phyloP scores from a whole-genome alignment of 495 filamentous ascomycete genomes.

The Lasiosphaeria ovina region DNA sequence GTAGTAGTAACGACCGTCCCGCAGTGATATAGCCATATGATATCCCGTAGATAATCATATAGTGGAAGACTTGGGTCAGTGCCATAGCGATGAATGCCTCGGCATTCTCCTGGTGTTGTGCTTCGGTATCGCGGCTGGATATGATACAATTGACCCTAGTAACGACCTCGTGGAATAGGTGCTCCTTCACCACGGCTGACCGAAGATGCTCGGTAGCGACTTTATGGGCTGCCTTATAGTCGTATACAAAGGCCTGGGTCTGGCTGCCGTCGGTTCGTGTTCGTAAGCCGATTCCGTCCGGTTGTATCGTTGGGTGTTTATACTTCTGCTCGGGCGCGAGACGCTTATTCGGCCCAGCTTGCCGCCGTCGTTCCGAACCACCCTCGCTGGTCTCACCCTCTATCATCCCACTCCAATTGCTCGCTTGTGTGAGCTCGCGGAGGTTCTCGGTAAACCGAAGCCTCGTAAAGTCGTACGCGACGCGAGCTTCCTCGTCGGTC shows the following conservation, averaged over 20 bases:
- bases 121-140: background rate
- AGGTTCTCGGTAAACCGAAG: background rate
- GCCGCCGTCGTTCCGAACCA: background rate
- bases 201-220: background rate
- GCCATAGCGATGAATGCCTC: conserved; percentile 3
- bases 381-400: background rate
- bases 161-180: background rate
- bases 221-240: conserved; percentile 4
- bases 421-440: conserved; percentile 3
- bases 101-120: background rate
- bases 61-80: conserved; percentile 4
- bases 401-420: background rate
- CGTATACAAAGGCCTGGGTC: conserved; percentile 1
- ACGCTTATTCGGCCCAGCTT: conserved; percentile 2
- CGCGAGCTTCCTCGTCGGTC: background rate
- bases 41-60: conserved; percentile 1
- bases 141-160: background rate
- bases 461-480: background rate
- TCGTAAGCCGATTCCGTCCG: background rate
- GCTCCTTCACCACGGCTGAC: background rate
- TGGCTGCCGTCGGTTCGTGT: background rate
- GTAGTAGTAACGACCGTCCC: background rate
- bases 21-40: conserved; percentile 4
- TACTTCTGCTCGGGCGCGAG: background rate
- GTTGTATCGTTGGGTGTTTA: background rate